A percentile compares a stretch with the other conserved stretches of the same genome.
Conservation (phyloP, 2,329 filamentous ascomycete genomes). For the Colletotrichum caudatum region DNA sequence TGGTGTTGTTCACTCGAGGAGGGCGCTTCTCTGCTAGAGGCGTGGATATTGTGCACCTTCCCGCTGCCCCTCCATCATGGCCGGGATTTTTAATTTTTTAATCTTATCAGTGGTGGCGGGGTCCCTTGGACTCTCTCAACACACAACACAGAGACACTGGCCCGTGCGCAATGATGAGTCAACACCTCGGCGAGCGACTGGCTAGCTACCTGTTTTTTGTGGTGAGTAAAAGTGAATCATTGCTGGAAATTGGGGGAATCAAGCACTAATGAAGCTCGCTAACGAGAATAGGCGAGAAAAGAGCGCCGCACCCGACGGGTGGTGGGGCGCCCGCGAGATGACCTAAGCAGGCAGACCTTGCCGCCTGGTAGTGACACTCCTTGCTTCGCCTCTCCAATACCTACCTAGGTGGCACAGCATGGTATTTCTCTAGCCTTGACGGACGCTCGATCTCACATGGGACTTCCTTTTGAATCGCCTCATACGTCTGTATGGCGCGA, state of each 20-base stretch:
- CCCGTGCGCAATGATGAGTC: slow-evolving; percentile 35
- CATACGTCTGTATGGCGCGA: background rate
- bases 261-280: slow-evolving; percentile 9
- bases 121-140: slow-evolving; percentile 20
- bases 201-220: background rate
- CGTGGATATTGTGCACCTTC: slow-evolving; percentile 15
- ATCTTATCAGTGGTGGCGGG: slow-evolving; percentile 40
- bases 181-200: slow-evolving; percentile 24
- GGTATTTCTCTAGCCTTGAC: too few species aligned
- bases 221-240: slow-evolving; percentile 23
- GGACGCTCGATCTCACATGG: background rate
- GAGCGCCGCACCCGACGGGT: background rate
- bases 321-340: background rate
- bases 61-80: slow-evolving; percentile 34
- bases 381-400: background rate
- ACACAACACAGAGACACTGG: background rate
- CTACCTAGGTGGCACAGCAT: background rate
- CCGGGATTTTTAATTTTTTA: slow-evolving; percentile 37
- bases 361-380: background rate
- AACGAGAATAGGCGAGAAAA: slow-evolving; percentile 10
- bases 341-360: background rate
- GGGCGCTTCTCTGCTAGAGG: slow-evolving; percentile 5
- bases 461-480: background rate
- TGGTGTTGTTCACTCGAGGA: background rate
- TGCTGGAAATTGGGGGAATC: slow-evolving; percentile 2